Percentiles rank a stretch among this genome's conserved stretches.
Evolutionary conservation across 2,329 filamentous ascomycete species (phyloP).

Genomic region (Dactylellina haptotyla): DNA sequence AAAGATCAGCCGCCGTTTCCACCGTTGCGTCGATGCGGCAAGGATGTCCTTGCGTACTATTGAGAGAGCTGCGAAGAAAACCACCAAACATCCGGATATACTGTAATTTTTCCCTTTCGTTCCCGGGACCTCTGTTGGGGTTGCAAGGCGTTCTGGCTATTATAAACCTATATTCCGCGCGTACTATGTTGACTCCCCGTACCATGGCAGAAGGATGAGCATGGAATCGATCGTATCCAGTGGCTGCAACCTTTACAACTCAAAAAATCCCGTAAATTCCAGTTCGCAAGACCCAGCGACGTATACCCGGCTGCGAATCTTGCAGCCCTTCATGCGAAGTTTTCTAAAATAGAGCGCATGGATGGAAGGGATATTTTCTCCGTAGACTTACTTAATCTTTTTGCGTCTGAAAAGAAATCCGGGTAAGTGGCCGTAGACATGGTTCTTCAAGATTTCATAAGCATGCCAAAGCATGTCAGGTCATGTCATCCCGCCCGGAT

Average conservation of each 20-base stretch:
- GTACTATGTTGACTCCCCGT: constrained; percentile 20
- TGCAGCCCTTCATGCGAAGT: background rate
- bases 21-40: constrained; percentile 45
- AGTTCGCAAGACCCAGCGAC: background rate
- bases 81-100: constrained; percentile 17
- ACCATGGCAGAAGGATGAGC: constrained; percentile 33
- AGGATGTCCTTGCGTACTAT: constrained; percentile 34
- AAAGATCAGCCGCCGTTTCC: constrained; percentile 53
- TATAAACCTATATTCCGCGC: constrained; percentile 28
- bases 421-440: constrained; percentile 49
- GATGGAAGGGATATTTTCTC: constrained; percentile 47
- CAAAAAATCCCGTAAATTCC: constrained; percentile 22
- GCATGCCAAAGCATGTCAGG: constrained; percentile 37
- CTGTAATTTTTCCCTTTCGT: background rate
- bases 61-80: background rate
- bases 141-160: constrained; percentile 14
- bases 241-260: constrained; percentile 39
- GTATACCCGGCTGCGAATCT: background rate
- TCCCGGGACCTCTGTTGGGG: constrained; percentile 17
- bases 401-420: constrained; percentile 26
- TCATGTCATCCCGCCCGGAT: constrained; percentile 12
- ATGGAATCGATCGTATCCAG: constrained; percentile 23
- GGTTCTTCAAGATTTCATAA: no score
- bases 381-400: constrained; percentile 20
- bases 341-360: constrained; percentile 9